A percentile compares a stretch with the other conserved stretches of the same genome.
Conservation (phyloP, 495 filamentous ascomycete species). For the Cairneyella variabilis region DNA sequence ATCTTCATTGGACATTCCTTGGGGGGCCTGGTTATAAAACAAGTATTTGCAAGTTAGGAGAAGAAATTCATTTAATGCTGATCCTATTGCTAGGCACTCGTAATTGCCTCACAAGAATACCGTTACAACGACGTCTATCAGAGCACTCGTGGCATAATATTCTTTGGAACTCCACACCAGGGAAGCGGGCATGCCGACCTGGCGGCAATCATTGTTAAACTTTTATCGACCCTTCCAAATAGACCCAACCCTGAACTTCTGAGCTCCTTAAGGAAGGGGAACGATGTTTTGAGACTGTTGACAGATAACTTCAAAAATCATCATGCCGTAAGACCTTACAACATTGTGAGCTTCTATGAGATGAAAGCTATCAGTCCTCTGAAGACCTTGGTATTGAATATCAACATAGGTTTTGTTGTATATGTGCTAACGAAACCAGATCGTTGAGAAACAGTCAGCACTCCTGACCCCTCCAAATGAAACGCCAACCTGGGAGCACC, state of each 20-base stretch:
- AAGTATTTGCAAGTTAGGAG: no score
- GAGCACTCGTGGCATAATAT: conserved; percentile 33
- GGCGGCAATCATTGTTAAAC: background rate
- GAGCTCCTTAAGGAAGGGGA: background rate
- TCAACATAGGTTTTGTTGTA: background rate
- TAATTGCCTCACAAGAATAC: conserved; percentile 16
- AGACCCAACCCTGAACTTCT: conserved; percentile 9
- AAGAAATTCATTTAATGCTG: no score
- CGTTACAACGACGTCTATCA: conserved; percentile 28
- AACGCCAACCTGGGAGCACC: conserved; percentile 14
- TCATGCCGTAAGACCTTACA: background rate
- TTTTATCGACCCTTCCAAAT: background rate
- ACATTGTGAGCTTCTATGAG: conserved; percentile 18
- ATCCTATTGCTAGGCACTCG: conserved; percentile 23
- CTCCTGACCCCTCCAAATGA: conserved; percentile 4
- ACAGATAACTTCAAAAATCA: conserved; percentile 1
- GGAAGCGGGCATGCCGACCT: conserved; percentile 15
- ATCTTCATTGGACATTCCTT: conserved; percentile 36
- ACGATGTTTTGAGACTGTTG: background rate
- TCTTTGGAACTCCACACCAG: conserved; percentile 38
- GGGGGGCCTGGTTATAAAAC: conserved; percentile 35
- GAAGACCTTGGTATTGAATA: background rate
- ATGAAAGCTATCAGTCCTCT: conserved; percentile 1
- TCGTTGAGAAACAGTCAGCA: conserved; percentile 5
- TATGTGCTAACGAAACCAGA: background rate